Conservation (phyloP, 495 filamentous ascomycete species). For the Xylaria palmicola region DNA sequence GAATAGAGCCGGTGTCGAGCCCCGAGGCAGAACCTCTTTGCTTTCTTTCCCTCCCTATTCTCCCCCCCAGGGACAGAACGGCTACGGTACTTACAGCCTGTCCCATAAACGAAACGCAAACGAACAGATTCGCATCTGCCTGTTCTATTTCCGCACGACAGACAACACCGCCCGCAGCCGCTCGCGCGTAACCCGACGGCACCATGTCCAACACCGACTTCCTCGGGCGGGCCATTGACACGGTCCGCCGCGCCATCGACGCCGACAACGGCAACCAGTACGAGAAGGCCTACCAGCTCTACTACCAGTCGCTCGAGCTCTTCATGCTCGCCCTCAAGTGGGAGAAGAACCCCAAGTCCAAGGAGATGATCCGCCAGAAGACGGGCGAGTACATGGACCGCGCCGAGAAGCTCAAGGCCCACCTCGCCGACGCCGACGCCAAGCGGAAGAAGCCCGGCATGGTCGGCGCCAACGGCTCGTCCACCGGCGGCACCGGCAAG, state of each 20-base stretch:
- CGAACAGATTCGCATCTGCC: not conserved
- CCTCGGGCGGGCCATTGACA: constrained; percentile 88
- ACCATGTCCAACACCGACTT: constrained; percentile 93
- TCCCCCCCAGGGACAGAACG: too few relatives aligned
- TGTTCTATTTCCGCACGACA: constrained; percentile 7
- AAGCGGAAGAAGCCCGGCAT: constrained; percentile 73
- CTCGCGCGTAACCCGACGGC: constrained; percentile 15
- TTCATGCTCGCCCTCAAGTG: constrained; percentile 98
- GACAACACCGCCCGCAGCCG: constrained; percentile 13
- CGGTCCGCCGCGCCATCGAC: constrained; percentile 96
- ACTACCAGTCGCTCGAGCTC: constrained; percentile 89
- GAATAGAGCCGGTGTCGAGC: not conserved
- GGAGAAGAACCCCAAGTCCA: constrained; percentile 95
- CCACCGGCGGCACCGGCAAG: constrained; percentile 62
- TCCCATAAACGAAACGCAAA: not conserved
- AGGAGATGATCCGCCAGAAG: constrained; percentile 94
- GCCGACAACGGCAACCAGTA: constrained; percentile 93
- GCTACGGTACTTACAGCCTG: too few relatives aligned
- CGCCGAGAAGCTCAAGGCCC: constrained; percentile 93
- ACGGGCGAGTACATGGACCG: constrained; percentile 96
- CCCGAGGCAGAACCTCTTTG: not conserved
- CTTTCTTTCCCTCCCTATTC: not conserved
- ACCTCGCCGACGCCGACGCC: constrained; percentile 72
- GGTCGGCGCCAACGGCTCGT: constrained; percentile 82
- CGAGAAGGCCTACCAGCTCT: constrained; percentile 90